Evolutionary conservation across 1,139 yeast genomes (phyloP).

Genomic region (Nakaseomyces sp.): DNA sequence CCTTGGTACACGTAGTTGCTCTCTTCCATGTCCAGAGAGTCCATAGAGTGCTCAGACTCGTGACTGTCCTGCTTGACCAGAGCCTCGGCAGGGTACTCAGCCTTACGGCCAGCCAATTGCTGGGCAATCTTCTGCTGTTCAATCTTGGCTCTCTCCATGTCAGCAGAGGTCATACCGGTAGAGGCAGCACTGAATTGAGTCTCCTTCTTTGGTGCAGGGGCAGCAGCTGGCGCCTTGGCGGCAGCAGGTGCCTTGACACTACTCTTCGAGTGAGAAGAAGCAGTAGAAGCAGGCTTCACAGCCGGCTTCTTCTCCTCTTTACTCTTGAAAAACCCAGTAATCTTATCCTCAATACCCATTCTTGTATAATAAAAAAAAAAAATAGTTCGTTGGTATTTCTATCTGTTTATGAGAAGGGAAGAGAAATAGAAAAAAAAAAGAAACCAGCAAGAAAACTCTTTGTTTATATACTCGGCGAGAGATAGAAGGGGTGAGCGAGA

Average conservation of each 20-base stretch:
- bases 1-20: constrained; percentile 6
- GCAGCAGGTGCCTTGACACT: not conserved
- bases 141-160: not conserved
- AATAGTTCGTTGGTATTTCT: not conserved
- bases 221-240: not conserved
- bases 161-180: not conserved
- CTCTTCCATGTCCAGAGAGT: not conserved
- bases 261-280: not conserved
- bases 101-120: not conserved
- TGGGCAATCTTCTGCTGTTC: not conserved
- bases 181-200: not conserved
- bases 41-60: not conserved
- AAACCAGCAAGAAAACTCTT: no score
- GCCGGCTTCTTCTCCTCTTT: constrained; percentile 1
- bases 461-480: no score
- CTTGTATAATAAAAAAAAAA: no score
- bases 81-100: constrained; percentile 1
- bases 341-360: constrained; percentile 5
- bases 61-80: constrained; percentile 1
- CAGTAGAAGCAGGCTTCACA: not conserved
- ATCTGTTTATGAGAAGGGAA: no score
- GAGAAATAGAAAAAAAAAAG: not conserved
- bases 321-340: constrained; percentile 2
- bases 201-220: not conserved
- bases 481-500: no score